phyloP scores from a whole-genome alignment of 805 yeast species.

The Yarrowia sp. region DNA sequence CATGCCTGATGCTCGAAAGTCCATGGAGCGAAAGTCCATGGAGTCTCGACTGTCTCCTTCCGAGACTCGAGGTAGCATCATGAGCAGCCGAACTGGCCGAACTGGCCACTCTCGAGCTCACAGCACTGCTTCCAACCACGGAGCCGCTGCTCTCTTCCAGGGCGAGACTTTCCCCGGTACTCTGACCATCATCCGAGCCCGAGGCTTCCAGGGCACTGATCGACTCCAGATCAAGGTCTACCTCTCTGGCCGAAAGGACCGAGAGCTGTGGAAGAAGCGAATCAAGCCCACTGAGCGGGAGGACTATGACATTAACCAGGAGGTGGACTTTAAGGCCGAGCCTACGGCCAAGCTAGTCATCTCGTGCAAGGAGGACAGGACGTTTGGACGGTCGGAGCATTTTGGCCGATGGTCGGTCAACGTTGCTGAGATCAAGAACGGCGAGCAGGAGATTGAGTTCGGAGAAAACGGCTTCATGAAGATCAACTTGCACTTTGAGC shows the following conservation, averaged over 20 bases:
- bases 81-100: conserved; percentile 18
- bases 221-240: conserved; percentile 51
- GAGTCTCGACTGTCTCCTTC: conserved; percentile 17
- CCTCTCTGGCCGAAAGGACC: conserved; percentile 43
- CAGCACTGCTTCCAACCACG: conserved; percentile 29
- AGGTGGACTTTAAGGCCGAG: conserved; percentile 16
- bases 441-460: conserved; percentile 20
- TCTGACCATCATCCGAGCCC: conserved; percentile 31
- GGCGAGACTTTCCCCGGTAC: conserved; percentile 31
- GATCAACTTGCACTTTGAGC: conserved; percentile 11
- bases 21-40: conserved; percentile 16
- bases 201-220: conserved; percentile 33
- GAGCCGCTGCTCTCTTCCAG: conserved; percentile 28
- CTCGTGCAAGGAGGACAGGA: conserved; percentile 6
- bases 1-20: conserved; percentile 17
- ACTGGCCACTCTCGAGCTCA: conserved; percentile 30
- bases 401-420: conserved; percentile 18
- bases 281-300: conserved; percentile 50
- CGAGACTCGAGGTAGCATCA: conserved; percentile 12
- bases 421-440: conserved; percentile 16
- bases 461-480: conserved; percentile 20
- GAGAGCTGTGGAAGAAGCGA: conserved; percentile 59
- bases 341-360: conserved; percentile 14
- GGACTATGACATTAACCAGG: conserved; percentile 8
- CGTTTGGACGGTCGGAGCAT: conserved; percentile 13